phyloP scores from a whole-genome alignment of 2,329 filamentous ascomycete species.

The Fusarium nygamai region DNA sequence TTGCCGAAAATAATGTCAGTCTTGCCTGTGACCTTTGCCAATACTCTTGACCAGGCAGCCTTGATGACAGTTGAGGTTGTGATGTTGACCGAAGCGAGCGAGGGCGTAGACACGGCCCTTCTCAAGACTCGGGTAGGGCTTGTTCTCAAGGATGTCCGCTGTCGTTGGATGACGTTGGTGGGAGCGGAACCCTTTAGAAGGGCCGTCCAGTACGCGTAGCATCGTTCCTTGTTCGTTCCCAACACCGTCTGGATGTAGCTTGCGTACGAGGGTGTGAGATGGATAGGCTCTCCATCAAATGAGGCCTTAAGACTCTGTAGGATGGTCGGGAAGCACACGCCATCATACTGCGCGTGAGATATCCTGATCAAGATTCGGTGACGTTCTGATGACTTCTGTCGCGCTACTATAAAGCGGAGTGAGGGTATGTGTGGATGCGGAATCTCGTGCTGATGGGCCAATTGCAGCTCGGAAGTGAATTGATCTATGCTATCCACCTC shows the following conservation, averaged over 20 bases:
- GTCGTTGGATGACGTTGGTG: constrained; percentile 3
- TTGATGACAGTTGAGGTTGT: constrained; percentile 54
- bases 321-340: constrained; percentile 24
- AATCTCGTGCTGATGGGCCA: neutral
- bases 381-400: neutral
- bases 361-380: constrained; percentile 27
- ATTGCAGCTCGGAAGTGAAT: constrained; percentile 8
- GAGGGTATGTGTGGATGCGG: neutral
- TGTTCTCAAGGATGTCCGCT: neutral
- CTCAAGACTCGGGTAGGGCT: constrained; percentile 4
- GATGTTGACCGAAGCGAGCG: constrained; percentile 30
- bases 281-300: constrained; percentile 11
- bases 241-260: constrained; percentile 5
- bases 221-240: neutral
- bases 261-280: neutral
- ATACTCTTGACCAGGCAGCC: constrained; percentile 55
- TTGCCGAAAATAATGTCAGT: constrained; percentile 39
- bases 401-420: constrained; percentile 13
- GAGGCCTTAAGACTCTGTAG: constrained; percentile 5
- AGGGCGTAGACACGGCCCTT: constrained; percentile 2
- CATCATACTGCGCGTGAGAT: constrained; percentile 32
- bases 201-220: constrained; percentile 20
- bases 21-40: constrained; percentile 50
- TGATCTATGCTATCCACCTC: constrained; percentile 10
- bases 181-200: constrained; percentile 13